Conservation (phyloP, 2,329 filamentous ascomycete species). For the Alternaria arborescens region DNA sequence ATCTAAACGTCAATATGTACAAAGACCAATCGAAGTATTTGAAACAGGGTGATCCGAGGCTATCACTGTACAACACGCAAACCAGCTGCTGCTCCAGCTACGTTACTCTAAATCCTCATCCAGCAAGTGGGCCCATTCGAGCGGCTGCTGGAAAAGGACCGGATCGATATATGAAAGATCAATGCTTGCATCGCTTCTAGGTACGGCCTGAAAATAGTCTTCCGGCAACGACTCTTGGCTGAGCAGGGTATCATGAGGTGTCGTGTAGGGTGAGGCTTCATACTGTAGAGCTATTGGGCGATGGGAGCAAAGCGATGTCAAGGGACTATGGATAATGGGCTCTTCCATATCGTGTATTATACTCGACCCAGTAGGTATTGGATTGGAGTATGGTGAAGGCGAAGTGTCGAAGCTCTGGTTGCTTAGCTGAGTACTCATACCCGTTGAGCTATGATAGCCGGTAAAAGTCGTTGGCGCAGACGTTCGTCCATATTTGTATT, state of each 20-base stretch:
- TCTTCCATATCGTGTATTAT: background rate
- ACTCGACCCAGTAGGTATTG: background rate
- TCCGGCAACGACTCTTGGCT: background rate
- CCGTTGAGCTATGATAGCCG: background rate
- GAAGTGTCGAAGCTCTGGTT: background rate
- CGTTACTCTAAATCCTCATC: background rate
- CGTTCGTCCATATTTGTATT: background rate
- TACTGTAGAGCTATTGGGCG: background rate
- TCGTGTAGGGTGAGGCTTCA: background rate
- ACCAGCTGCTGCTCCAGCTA: background rate
- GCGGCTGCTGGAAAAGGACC: background rate
- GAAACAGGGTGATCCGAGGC: background rate
- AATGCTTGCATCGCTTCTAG: background rate
- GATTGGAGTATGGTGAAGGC: conserved; percentile 3
- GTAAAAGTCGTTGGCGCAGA: background rate
- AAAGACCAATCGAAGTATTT: background rate
- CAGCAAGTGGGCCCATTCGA: background rate
- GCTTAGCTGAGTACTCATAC: conserved; percentile 14
- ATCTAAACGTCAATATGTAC: background rate
- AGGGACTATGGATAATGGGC: background rate
- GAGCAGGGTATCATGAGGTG: background rate
- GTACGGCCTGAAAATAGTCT: background rate
- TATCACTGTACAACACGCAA: too few relatives aligned
- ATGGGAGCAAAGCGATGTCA: background rate
- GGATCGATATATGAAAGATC: background rate